Evolutionary conservation across 495 filamentous ascomycete genomes (phyloP), one percentile per base, ranked within the genome.

Genomic region (Aspergillus baeticus): DNA sequence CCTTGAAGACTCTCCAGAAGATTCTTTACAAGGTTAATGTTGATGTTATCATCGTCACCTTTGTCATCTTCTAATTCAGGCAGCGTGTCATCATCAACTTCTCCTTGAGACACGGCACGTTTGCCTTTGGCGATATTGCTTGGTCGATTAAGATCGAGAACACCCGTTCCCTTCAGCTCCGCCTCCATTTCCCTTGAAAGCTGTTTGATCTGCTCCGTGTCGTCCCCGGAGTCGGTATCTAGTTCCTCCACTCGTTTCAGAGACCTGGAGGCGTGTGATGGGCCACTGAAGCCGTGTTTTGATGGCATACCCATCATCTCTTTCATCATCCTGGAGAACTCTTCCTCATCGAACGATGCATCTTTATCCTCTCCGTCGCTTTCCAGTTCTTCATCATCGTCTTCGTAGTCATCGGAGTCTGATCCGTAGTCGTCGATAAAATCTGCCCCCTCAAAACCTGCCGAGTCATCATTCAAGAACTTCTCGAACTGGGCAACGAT

Each of bases 401-500:
- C 80, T 23, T 87, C 82, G 36, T 88, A 82, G 20, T 78, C 61
- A 39, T 89, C 87, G 1, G 71, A 70, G 51, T 77, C 74, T 1
- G 72, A 69, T 8, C 57, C 64, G 76, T 87, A 88, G 49, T 90
- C 87, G 61, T 91, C 88, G 29, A 88, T 61, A 29, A 79, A 72
- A 55, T 91, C 86, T 0, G 85, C 91, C 6, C 91, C 93, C 10
- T 93, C 91, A 15, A 84, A 64, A 2, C 87, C 91, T 0, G 90
- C 91, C 10, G 76, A 75, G 18, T 95, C 91, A 64, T 97, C 90
- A 57, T 96, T 91, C 51, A 98, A 66, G 58, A 98, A 97, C n/a
- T 88, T 80, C 66, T 96, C 90, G 62, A 97, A 98, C 11, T 90
- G 81, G 49, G 89, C 85, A 17, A 98, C 93, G 63, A 97, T 96